Conservation (phyloP, 2,329 filamentous ascomycete genomes). For the Phialophora chinensis region DNA sequence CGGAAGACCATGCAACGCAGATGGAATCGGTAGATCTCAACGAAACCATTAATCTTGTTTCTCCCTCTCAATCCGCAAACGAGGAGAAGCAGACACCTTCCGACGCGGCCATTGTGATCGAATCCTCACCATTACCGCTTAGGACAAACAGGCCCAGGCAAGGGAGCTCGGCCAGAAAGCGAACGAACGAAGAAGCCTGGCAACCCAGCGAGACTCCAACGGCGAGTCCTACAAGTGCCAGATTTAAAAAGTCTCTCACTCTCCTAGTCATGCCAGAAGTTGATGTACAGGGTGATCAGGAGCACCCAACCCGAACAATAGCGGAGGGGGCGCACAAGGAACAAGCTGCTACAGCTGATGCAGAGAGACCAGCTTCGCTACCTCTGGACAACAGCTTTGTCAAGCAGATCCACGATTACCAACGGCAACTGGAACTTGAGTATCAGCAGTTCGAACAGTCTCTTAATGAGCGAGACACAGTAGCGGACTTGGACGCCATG, state of each 20-base stretch:
- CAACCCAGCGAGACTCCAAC: conserved; percentile 19
- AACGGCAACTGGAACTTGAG: conserved; percentile 32
- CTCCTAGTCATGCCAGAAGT: conserved; percentile 1
- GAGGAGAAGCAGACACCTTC: conserved; percentile 25
- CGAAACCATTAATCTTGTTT: conserved; percentile 10
- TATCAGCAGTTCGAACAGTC: conserved; percentile 36
- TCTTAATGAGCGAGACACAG: conserved; percentile 46
- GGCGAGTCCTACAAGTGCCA: conserved; percentile 25
- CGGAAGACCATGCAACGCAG: conserved; percentile 3
- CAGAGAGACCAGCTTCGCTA: background rate
- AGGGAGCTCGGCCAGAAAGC: conserved; percentile 27
- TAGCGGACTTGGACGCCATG: conserved; percentile 62
- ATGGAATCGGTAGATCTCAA: conserved; percentile 20
- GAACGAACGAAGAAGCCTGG: conserved; percentile 36
- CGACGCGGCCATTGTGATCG: conserved; percentile 9
- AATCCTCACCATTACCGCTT: conserved; percentile 31
- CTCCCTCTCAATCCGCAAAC: conserved; percentile 17
- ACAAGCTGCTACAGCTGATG: background rate
- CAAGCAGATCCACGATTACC: conserved; percentile 32
- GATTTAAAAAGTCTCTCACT: conserved; percentile 18
- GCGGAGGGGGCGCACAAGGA: background rate
- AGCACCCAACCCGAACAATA: background rate
- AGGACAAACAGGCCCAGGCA: conserved; percentile 20
- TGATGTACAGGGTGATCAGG: background rate
- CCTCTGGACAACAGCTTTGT: conserved; percentile 22